These are phyloP conservation scores for Pezicula neosporulosa DNA, from an alignment of 2,329 filamentous ascomycete species.

Conservation along the genomic window DNA sequence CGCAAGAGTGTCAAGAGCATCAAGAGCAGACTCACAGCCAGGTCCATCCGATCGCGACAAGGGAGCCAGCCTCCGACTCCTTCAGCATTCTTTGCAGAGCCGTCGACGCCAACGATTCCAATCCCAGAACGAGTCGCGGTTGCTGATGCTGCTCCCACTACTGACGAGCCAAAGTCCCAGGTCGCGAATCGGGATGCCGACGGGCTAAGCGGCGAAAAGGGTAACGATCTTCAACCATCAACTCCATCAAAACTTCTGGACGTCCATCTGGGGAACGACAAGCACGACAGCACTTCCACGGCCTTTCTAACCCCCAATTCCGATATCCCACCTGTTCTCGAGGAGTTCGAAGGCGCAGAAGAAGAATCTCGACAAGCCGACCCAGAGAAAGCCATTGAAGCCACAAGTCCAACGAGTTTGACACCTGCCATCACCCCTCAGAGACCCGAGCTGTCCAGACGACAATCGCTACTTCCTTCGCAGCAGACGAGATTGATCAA, in stretches of 20 bases:
- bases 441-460: conserved; percentile 18
- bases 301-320: conserved; percentile 26
- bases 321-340: conserved; percentile 19
- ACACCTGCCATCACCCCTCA: conserved; percentile 2
- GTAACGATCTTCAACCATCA: conserved; percentile 9
- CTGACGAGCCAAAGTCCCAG: neutral
- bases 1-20: neutral
- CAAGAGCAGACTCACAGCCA: neutral
- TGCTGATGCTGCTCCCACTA: conserved; percentile 3
- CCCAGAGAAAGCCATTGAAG: neutral
- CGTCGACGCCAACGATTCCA: neutral
- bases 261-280: conserved; percentile 8
- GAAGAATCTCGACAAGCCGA: conserved; percentile 4
- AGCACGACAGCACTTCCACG: conserved; percentile 23
- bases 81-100: neutral
- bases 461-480: conserved; percentile 42
- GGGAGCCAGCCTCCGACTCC: neutral
- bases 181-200: conserved; percentile 1
- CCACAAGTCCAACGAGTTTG: neutral
- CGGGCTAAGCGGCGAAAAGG: conserved; percentile 3
- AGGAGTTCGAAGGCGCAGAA: conserved; percentile 14
- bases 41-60: neutral
- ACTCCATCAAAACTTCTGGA: conserved; percentile 10
- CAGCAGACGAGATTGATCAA: conserved; percentile 45
- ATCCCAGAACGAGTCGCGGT: neutral